Evolutionary conservation across 2,329 filamentous ascomycete genomes (phyloP).

Genomic region (Aspergillus sojae): DNA sequence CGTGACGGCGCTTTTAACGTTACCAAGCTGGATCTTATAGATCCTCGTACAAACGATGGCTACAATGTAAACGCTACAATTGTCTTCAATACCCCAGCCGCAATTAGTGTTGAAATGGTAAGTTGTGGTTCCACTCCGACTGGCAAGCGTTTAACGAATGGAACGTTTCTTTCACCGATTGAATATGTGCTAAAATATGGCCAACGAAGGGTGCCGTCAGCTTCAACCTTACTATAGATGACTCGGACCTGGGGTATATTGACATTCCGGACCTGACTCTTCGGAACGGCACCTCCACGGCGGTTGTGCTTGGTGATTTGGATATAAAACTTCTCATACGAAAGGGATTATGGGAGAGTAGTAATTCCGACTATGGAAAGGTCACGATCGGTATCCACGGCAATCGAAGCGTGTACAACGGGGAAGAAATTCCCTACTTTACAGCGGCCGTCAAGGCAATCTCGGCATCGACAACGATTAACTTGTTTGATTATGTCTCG

Average conservation of each 20-base stretch:
- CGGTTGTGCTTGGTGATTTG: conserved; percentile 21
- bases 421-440: conserved; percentile 29
- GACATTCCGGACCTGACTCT: conserved; percentile 27
- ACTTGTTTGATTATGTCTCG: conserved; percentile 26
- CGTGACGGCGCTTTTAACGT: conserved; percentile 24
- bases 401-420: conserved; percentile 29
- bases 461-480: conserved; percentile 18
- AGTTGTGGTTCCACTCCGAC: too few species aligned
- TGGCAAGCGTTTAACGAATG: too few species aligned
- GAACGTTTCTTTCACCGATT: too few species aligned
- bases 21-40: conserved; percentile 23
- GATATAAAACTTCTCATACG: conserved; percentile 23
- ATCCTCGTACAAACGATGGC: conserved; percentile 19
- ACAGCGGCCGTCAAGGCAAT: conserved; percentile 27
- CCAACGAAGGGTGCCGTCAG: conserved; percentile 23
- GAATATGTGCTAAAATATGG: not conserved
- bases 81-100: conserved; percentile 23
- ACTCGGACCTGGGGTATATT: conserved; percentile 23
- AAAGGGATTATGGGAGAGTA: conserved; percentile 21
- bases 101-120: conserved; percentile 28
- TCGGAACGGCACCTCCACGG: conserved; percentile 13
- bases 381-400: conserved; percentile 28
- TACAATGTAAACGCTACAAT: conserved; percentile 33
- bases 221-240: conserved; percentile 29
- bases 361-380: conserved; percentile 15